A percentile compares a stretch with the other conserved stretches of the same genome.
These are phyloP conservation scores for Ogataea populi-albae DNA, from an alignment of 805 yeast genomes.

Conservation along the genomic window DNA sequence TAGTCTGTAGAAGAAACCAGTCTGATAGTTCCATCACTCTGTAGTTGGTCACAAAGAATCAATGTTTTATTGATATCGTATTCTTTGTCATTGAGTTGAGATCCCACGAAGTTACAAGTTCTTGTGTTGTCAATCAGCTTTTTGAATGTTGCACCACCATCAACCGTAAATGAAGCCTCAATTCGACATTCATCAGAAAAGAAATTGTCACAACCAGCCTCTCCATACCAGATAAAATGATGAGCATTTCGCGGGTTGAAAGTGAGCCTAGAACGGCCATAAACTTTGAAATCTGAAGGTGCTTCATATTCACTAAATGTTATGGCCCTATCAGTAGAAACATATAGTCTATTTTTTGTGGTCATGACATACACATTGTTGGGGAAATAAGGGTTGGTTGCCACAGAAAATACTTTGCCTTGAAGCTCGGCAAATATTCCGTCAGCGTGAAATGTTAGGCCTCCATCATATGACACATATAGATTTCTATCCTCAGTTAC, in stretches of 20 bases:
- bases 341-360: conserved; percentile 45
- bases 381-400: conserved; percentile 56
- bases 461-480: conserved; percentile 72
- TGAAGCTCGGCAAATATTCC: conserved; percentile 30
- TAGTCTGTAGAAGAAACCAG: conserved; percentile 51
- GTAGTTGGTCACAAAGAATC: conserved; percentile 60
- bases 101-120: conserved; percentile 67
- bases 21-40: conserved; percentile 25
- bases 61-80: conserved; percentile 41
- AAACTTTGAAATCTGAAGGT: conserved; percentile 48
- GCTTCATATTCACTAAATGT: conserved; percentile 45
- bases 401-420: conserved; percentile 50
- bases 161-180: conserved; percentile 58
- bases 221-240: conserved; percentile 69
- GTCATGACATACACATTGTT: conserved; percentile 58
- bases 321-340: conserved; percentile 67
- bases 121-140: conserved; percentile 50
- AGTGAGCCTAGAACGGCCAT: conserved; percentile 41
- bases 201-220: conserved; percentile 49
- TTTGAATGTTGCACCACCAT: conserved; percentile 65
- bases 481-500: conserved; percentile 50
- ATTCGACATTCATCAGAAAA: conserved; percentile 49
- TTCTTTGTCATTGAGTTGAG: conserved; percentile 38
- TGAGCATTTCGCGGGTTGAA: conserved; percentile 59
- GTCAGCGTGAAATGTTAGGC: conserved; percentile 42